Evolutionary conservation across 202 grass and related monocot genomes (phyloP).

Genomic region (Bolboschoenoplectus hybrid): DNA sequence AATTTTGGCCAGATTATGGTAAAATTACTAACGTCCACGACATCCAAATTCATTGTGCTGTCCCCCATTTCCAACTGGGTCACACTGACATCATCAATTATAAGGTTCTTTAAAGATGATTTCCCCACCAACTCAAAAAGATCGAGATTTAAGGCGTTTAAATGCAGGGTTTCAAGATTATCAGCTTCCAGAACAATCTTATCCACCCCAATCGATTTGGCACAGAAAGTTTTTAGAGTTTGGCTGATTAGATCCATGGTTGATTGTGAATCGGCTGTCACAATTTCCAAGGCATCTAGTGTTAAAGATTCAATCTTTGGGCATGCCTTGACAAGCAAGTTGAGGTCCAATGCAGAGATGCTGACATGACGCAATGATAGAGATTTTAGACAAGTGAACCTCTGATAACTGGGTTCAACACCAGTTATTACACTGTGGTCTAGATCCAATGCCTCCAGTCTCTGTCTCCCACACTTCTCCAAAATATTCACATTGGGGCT

Average conservation of each 20-base stretch:
- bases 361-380: conserved; percentile 81
- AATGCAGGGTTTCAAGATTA: conserved; percentile 78
- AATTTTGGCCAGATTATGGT: conserved; percentile 92
- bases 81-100: conserved; percentile 91
- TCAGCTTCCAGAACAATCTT: conserved; percentile 93
- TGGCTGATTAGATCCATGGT: conserved; percentile 86
- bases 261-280: conserved; percentile 72
- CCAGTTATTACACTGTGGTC: conserved; percentile 84
- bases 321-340: conserved; percentile 70
- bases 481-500: conserved; percentile 83
- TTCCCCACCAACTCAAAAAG: conserved; percentile 89
- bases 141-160: conserved; percentile 92
- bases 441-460: conserved; percentile 80
- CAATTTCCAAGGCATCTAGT: conserved; percentile 90
- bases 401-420: conserved; percentile 92
- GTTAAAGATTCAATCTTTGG: conserved; percentile 83
- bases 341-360: conserved; percentile 92
- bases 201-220: conserved; percentile 75
- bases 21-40: conserved; percentile 91
- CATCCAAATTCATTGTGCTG: conserved; percentile 73
- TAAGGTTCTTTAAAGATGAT: conserved; percentile 72
- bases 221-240: conserved; percentile 80
- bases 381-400: conserved; percentile 91
- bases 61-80: conserved; percentile 96
- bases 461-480: conserved; percentile 85